These are phyloP conservation scores for Mycena amicta DNA, from an alignment of 768 basidiomycete species.

Conservation along the genomic window DNA sequence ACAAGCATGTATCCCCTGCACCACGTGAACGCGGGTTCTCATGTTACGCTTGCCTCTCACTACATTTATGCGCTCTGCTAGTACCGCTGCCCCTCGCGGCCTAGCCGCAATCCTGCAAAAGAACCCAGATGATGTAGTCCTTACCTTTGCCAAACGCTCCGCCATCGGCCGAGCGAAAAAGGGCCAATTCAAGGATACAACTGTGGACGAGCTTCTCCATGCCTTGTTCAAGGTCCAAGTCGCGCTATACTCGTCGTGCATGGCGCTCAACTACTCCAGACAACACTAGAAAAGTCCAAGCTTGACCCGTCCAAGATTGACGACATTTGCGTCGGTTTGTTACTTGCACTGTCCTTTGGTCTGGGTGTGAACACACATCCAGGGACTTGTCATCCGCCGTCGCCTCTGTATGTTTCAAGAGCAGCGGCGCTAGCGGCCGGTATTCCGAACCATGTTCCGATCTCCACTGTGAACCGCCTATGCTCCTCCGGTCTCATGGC, in stretches of 20 bases:
- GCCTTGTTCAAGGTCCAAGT: conserved; percentile 73
- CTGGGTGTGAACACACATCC: too few relatives aligned
- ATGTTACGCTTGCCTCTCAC: conserved; percentile 6
- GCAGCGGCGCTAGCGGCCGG: conserved; percentile 89
- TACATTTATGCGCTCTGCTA: conserved; percentile 39
- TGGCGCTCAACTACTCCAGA: conserved; percentile 40
- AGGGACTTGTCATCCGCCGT: conserved; percentile 86
- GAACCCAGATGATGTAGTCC: conserved; percentile 83
- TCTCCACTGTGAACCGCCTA: conserved; percentile 89
- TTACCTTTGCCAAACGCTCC: conserved; percentile 89
- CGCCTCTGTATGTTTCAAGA: conserved; percentile 79
- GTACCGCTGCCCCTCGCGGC: conserved; percentile 47
- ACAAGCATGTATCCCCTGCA: too few relatives aligned
- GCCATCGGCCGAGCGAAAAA: conserved; percentile 87
- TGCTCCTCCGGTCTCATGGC: conserved; percentile 96
- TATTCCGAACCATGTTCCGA: conserved; percentile 83
- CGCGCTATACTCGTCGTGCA: not conserved
- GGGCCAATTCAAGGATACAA: conserved; percentile 87
- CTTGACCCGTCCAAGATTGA: conserved; percentile 74
- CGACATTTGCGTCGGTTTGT: conserved; percentile 82
- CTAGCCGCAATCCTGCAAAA: conserved; percentile 62
- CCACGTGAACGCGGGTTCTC: too few relatives aligned
- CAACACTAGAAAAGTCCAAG: conserved; percentile 63
- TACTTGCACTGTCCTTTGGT: too few relatives aligned
- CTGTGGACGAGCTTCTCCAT: conserved; percentile 84